Evolutionary conservation across 1,139 yeast species (phyloP), one percentile per base, ranked within the genome.

Genomic region (Nakaseomyces uthaithaninus): DNA sequence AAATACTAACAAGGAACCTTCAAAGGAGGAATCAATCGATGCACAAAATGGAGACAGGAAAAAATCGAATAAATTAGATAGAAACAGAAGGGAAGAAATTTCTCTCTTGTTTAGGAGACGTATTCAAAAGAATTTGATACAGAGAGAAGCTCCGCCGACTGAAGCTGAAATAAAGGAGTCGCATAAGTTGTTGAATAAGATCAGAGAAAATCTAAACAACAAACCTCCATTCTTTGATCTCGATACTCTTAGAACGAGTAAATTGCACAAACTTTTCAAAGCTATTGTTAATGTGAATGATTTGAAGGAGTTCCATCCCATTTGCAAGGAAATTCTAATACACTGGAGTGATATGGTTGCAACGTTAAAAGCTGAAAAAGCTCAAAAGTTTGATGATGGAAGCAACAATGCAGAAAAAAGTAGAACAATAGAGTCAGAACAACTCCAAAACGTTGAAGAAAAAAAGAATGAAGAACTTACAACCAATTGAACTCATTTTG

Each of bases 181-280:
- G 6, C 59, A 55, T 38, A 52, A 51, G 38, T 41, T 58, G 36
- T 43, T 59, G 16, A 43, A 43, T 17, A 57, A 51, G 39, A 57
- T 59, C 6, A 39, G 41, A 12, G 56, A 53, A 12, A 56, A 53
- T 37, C 24, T 51, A 16, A 45, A 49, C 17, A 46, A 48, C 11
- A 47, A 50, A 7, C 59, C 60, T 4, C 51, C 54, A 8, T 57
- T 58, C 38, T 59, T 59, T 37, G 62, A 58, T 38, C 22, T 54
- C 4, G 50, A 54, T 11, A 53, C 62, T 3, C 43, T 59, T 23
- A 44, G 54, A 35, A 47, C 46, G 30, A 54, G 57, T 36, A 58
- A 59, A 44, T 33, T 59, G 31, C 59, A 58, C 39, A 59, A 59
- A 36, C 42, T 59, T 22, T 44, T 59, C 24, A 56, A 51, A 45